Base-by-base conservation (phyloP, 2,329 filamentous ascomycete species). In the Hypoxylon sp. region DNA sequence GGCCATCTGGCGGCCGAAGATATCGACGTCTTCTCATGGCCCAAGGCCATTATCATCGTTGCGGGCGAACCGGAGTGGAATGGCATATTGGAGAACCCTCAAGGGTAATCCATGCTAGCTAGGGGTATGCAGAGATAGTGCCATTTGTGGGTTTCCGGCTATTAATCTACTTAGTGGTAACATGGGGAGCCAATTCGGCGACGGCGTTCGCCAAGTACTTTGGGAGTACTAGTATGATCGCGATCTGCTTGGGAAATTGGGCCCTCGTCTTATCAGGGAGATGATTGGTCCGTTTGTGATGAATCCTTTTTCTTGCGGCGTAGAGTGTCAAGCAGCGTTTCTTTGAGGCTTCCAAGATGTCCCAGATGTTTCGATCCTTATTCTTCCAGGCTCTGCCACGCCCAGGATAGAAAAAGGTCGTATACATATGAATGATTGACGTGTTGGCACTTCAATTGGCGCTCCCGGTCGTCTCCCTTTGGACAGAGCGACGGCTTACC, bases 221-320 rank as follows among this genome's bases (percentile, higher is more conserved):
- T 1, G 15, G 32, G 43, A 30, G 65, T 68, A 68, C 20, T 22
- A 26, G 32, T 51, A 51, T 66, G 61, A 68, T 68, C 37, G 51
- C 41, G 65, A 68, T 68, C 65, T 59, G 43, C 65, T 59, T 24
- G 55, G 56, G 59, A 65, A 62, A 66, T 64, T 66, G 62, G 59
- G 62, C 19, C 50, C 49, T 59, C 41, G 30, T 55, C 51, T 28
- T 32, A 50, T 41, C 28, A 46, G 48, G 46, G 22, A 30, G 26
- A 34, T 64, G 62, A 66, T 66, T 68, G 65, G 65, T 28, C 53
- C 8, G 15, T 39, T 41, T 49, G 15, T 56, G 24, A 49, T 32
- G 19, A 50, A 52, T 34, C 53, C 53, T 51, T 57, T 37, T 58
- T 37, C 58, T 55, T 64, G 56, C 49, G 46, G 60, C 64, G 50